Base-by-base conservation (phyloP, 169 alveolate species). In the Eimeria acervulina region DNA sequence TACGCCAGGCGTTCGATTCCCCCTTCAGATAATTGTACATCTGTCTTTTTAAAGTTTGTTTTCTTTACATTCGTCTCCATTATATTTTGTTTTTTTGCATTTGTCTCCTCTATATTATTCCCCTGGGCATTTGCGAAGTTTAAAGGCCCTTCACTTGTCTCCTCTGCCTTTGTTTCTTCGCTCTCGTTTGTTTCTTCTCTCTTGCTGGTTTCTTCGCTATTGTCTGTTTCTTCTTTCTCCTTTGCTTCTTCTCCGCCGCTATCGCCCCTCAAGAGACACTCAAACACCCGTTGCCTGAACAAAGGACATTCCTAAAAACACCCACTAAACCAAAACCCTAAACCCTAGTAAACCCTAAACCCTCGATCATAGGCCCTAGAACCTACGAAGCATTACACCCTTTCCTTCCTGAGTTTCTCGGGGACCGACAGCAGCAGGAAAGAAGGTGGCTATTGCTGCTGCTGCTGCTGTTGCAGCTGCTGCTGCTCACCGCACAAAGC, bases 401-500 rank as follows among this genome's bases (percentile, higher is more conserved):
- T 6, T 17, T 17, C 59, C 21, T 12, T 17, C 2, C 59, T 17
- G 59, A 51, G 15, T 51, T 51, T 51, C 21, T 51, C 59, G 59
- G 21, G 15, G 59, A 51, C 59, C 59, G 15, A 51, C 2, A 51
- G 59, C 59, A 51, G 21, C 7, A 17, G 7, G 21, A 51, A 17
- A 51, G 59, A 51, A 17, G 59, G 21, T 51, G 59, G 68, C 68
- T n/a, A 19, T n/a, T 59, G 68, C 68, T 1, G 31, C 68, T 59
- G 68, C 68, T 59, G 68, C 1, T 59, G 68, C 68, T 59, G 68
- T 19, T 59, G 68, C 68, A 15, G 68, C 68, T 59, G 68, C 68
- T 59, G 68, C 68, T 59, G 68, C 44, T 68, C 42, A 68, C 80
- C 80, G 38, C 42, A 68, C 52, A 15, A 36, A 33, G 87, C 87